phyloP scores from a whole-genome alignment of 1,139 yeast genomes.

The Geotrichum aggregatum region DNA sequence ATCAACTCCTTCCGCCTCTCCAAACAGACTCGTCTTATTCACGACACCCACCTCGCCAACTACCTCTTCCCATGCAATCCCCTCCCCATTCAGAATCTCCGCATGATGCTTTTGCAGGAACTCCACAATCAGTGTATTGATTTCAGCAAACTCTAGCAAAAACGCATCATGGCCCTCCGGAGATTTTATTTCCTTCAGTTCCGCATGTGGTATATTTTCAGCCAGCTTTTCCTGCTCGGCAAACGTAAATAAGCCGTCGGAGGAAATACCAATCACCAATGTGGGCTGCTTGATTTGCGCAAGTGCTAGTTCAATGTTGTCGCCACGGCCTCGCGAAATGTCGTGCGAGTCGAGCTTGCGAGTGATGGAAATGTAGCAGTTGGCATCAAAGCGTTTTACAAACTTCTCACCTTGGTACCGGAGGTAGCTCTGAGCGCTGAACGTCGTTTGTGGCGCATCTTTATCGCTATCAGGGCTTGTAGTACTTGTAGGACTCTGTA shows the following conservation, averaged over 20 bases:
- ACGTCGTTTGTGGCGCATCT: slow-evolving; percentile 72
- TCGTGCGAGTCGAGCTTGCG: slow-evolving; percentile 94
- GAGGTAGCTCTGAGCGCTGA: slow-evolving; percentile 90
- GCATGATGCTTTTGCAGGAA: slow-evolving; percentile 59
- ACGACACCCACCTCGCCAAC: slow-evolving; percentile 47
- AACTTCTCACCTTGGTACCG: slow-evolving; percentile 92
- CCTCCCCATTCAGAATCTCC: slow-evolving; percentile 49
- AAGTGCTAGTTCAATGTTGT: slow-evolving; percentile 50
- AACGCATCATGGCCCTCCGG: slow-evolving; percentile 99
- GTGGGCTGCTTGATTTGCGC: slow-evolving; percentile 64
- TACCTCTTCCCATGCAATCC: slow-evolving; percentile 49
- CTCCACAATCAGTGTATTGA: slow-evolving; percentile 63
- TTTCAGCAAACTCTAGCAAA: slow-evolving; percentile 77
- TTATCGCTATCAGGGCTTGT: slow-evolving; percentile 23
- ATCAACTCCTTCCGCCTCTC: slow-evolving; percentile 67
- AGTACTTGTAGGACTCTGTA: slow-evolving; percentile 13
- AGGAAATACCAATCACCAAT: slow-evolving; percentile 78
- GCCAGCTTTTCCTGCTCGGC: slow-evolving; percentile 87
- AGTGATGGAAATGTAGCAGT: slow-evolving; percentile 90
- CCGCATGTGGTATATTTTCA: slow-evolving; percentile 64
- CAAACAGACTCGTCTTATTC: slow-evolving; percentile 74
- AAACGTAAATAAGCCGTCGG: slow-evolving; percentile 90
- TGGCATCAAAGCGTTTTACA: slow-evolving; percentile 86
- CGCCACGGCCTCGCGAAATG: slow-evolving; percentile 72
- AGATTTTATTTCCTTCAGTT: slow-evolving; percentile 67